A percentile compares a stretch with the other conserved stretches of the same genome.
These are phyloP conservation scores for Pinus albicaulis DNA, from an alignment of 75 land plant species.

Conservation along the genomic window DNA sequence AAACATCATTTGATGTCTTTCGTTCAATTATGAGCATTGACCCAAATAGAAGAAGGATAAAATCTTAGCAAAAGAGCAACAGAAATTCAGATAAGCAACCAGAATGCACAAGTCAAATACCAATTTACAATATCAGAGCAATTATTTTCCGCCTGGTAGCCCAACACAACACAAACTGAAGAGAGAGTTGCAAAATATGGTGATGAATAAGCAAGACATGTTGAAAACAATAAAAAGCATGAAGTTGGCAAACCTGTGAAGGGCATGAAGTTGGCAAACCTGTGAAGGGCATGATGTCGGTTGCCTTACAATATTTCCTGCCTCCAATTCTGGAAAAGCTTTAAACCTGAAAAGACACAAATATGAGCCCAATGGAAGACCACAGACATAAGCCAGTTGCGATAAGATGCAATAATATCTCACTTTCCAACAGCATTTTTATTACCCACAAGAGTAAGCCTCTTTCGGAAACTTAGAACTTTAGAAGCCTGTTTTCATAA, in stretches of 20 bases:
- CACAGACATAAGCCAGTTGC: neutral
- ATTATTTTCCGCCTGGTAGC: neutral
- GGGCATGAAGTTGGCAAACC: constrained; percentile 61
- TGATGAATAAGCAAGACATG: neutral
- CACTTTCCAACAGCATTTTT: neutral
- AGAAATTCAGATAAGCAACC: neutral
- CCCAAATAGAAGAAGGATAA: neutral
- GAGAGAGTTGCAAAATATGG: neutral
- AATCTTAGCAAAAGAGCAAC: neutral
- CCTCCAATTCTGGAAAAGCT: constrained; percentile 80
- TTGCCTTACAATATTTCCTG: constrained; percentile 59
- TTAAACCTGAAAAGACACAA: constrained; percentile 51
- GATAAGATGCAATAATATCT: neutral
- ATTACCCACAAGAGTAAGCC: neutral
- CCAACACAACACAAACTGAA: neutral
- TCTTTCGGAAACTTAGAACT: neutral
- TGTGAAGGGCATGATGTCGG: constrained; percentile 77
- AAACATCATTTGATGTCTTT: neutral
- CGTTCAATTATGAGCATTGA: neutral
- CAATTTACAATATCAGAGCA: neutral
- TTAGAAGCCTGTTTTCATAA: too few relatives aligned
- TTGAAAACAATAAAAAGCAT: neutral
- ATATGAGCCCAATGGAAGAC: neutral
- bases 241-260: constrained; percentile 44
- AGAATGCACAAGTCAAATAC: neutral